Conservation (phyloP, 331 rosid genomes). For the Ulmus americana region DNA sequence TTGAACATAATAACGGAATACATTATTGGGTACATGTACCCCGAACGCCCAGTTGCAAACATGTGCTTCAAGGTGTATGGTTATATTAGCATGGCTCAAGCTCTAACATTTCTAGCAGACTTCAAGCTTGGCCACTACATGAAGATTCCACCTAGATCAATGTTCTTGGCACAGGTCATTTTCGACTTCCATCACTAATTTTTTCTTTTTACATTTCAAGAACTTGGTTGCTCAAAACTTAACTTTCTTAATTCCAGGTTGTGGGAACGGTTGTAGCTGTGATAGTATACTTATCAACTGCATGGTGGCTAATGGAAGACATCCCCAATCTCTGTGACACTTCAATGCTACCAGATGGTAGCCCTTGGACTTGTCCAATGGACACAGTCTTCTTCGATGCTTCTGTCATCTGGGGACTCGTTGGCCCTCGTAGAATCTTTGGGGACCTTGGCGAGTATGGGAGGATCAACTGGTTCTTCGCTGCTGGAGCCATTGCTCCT, state of each 20-base stretch:
- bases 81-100: slow-evolving; percentile 72
- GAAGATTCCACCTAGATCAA: slow-evolving; percentile 87
- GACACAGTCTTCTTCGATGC: slow-evolving; percentile 69
- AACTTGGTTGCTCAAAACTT: background rate
- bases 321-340: slow-evolving; percentile 71
- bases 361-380: slow-evolving; percentile 85
- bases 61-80: slow-evolving; percentile 90
- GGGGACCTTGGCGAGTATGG: slow-evolving; percentile 70
- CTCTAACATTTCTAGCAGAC: slow-evolving; percentile 56
- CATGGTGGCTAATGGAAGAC: slow-evolving; percentile 80
- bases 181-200: background rate
- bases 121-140: slow-evolving; percentile 90
- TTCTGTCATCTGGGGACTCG: slow-evolving; percentile 75
- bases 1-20: slow-evolving; percentile 72
- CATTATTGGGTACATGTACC: slow-evolving; percentile 72
- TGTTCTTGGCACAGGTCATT: slow-evolving; percentile 82
- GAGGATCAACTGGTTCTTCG: slow-evolving; percentile 57
- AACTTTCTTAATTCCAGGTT: slow-evolving; percentile 33
- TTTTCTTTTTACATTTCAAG: background rate
- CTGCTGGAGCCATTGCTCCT: slow-evolving; percentile 66
- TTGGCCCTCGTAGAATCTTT: slow-evolving; percentile 74
- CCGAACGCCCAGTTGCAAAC: slow-evolving; percentile 81
- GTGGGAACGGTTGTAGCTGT: slow-evolving; percentile 65
- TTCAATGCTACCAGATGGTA: slow-evolving; percentile 36
- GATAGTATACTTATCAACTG: slow-evolving; percentile 51